phyloP scores from a whole-genome alignment of 805 yeast species.

The Kluyveromyces aestuarii region DNA sequence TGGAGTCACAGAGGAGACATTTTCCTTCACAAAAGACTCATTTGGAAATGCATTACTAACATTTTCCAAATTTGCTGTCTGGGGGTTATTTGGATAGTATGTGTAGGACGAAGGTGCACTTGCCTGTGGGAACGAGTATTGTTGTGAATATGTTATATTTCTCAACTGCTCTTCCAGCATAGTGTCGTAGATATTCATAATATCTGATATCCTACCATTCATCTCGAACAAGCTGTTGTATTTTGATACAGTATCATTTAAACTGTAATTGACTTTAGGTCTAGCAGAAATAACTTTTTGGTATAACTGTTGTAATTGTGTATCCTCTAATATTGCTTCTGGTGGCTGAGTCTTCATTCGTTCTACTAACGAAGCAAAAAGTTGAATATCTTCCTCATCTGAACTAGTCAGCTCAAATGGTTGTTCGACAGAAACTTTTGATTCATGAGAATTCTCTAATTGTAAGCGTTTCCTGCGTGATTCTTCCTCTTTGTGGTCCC shows the following conservation, averaged over 20 bases:
- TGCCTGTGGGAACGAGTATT: conserved; percentile 20
- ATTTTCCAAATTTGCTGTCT: not conserved
- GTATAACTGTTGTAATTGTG: conserved; percentile 35
- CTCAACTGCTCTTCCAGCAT: conserved; percentile 50
- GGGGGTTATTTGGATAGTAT: conserved; percentile 3
- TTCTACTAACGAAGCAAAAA: conserved; percentile 61
- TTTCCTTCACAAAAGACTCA: not conserved
- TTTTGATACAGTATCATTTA: conserved; percentile 48
- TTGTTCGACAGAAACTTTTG: conserved; percentile 6
- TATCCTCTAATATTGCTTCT: conserved; percentile 30
- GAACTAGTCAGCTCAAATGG: conserved; percentile 37
- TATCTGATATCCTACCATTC: conserved; percentile 70
- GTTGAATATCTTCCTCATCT: conserved; percentile 62
- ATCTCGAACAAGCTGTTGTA: conserved; percentile 61
- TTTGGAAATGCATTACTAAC: not conserved
- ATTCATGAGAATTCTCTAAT: not conserved
- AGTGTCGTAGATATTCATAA: conserved; percentile 67
- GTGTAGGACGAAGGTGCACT: conserved; percentile 12
- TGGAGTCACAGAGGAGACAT: not conserved
- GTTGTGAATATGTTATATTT: conserved; percentile 30
- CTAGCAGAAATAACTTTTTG: conserved; percentile 49
- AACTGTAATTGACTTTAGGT: conserved; percentile 58
- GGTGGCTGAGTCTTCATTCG: conserved; percentile 39
- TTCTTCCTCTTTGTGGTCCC: conserved; percentile 47
- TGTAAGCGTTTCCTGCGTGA: conserved; percentile 19